Evolutionary conservation across 169 alveolate genomes (phyloP), one percentile per base, ranked within the genome.

Genomic region (Plasmodium gallinaceum): DNA sequence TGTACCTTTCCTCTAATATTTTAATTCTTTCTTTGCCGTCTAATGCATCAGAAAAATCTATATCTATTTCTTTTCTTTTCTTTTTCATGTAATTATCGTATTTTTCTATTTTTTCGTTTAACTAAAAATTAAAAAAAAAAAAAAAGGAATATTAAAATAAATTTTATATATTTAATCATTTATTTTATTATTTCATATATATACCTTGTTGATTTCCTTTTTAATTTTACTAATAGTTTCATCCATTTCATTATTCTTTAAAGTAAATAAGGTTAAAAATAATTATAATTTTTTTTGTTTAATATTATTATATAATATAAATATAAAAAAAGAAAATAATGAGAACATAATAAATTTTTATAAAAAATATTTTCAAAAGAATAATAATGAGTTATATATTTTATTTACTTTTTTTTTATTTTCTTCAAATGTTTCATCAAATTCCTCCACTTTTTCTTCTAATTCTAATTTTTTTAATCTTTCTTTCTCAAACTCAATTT

Each of bases 41-140:
- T 7, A 66, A 26, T n/a, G 68, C 32, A n/a, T 66, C 90, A 9
- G 90, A 46, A 65, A 80, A 80, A 54, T 80, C 66, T 20, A 80
- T 80, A 80, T 80, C 90, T 6, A 80, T 80, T 80, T 80, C 90
- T 66, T 80, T 80, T 43, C 90, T 51, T 72, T 80, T 80, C 45
- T 32, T 80, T 66, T 80, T 80, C 80, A 80, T 62, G 39, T 66
- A 80, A 26, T 65, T 80, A 62, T 80, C 90, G 57, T 80, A 80
- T 22, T 80, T 80, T 66, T 80, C 66, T 26, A 80, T 80, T 51
- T 80, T 80, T 54, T 80, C 90, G 37, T 45, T 76, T 26, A 76
- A 32, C 88, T 76, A 37, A 32, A 52, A 46, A 37, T 20, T 8
- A 20, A 10, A 22, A 6, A 12, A 32, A 9, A 45, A 46, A 1